Percentiles rank a stretch among this genome's conserved stretches.
Conservation (phyloP, 2,329 filamentous ascomycete species). For the Talaromyces atroroseus region DNA sequence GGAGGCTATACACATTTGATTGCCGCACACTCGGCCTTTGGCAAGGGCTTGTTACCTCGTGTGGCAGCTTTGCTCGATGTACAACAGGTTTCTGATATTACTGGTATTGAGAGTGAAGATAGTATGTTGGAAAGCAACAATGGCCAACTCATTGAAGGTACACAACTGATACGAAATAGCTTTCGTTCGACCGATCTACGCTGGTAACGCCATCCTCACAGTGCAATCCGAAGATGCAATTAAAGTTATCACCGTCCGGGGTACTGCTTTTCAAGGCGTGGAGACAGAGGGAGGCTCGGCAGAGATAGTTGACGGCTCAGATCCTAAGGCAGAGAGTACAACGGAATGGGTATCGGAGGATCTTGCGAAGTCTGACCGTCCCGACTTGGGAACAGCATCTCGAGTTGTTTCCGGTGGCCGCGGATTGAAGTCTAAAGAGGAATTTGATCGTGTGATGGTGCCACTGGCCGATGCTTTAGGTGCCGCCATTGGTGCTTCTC, state of each 20-base stretch:
- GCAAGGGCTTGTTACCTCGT: conserved; percentile 88
- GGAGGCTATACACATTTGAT: conserved; percentile 90
- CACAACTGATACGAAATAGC: conserved; percentile 39
- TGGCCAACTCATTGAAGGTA: conserved; percentile 4
- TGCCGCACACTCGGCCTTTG: conserved; percentile 87
- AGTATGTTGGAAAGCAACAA: conserved; percentile 48
- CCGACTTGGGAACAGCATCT: conserved; percentile 82
- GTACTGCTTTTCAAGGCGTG: conserved; percentile 80
- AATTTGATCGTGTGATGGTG: conserved; percentile 88
- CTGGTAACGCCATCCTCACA: conserved; percentile 93
- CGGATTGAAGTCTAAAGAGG: conserved; percentile 94
- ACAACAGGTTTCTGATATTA: conserved; percentile 93
- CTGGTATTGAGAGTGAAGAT: conserved; percentile 76
- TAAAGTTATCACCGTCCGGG: conserved; percentile 88
- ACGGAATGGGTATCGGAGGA: conserved; percentile 94
- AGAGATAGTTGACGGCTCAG: conserved; percentile 70
- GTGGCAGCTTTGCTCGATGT: conserved; percentile 86
- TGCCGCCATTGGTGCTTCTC: conserved; percentile 90
- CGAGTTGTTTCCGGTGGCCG: conserved; percentile 90
- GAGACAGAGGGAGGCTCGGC: conserved; percentile 68
- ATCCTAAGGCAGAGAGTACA: conserved; percentile 67
- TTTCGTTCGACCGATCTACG: conserved; percentile 95
- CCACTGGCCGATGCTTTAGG: conserved; percentile 88
- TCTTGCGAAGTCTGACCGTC: conserved; percentile 85
- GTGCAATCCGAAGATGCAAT: conserved; percentile 81